phyloP scores from a whole-genome alignment of 2,329 filamentous ascomycete genomes.

The Rhytidhysteron rufulum region DNA sequence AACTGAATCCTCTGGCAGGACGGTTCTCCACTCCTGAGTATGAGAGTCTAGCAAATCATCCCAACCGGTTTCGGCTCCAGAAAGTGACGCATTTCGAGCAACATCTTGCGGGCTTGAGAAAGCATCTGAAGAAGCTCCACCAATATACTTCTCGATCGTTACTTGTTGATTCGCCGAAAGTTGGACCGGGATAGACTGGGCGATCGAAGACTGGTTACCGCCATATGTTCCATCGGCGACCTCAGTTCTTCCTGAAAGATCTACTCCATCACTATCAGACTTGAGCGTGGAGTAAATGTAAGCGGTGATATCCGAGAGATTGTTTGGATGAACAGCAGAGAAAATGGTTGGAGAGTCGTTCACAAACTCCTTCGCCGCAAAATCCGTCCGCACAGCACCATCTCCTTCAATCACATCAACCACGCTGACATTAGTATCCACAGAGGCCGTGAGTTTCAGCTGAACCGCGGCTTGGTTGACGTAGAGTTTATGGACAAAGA shows the following conservation, averaged over 20 bases:
- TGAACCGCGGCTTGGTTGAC: conserved; percentile 60
- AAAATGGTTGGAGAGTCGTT: conserved; percentile 54
- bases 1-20: conserved; percentile 59
- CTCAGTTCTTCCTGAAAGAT: conserved; percentile 40
- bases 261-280: conserved; percentile 44
- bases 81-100: conserved; percentile 53
- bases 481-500: conserved; percentile 62
- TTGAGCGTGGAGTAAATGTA: conserved; percentile 53
- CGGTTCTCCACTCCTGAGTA: conserved; percentile 56
- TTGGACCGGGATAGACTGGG: conserved; percentile 54
- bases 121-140: conserved; percentile 65
- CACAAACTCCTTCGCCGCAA: conserved; percentile 55
- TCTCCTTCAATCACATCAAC: conserved; percentile 66
- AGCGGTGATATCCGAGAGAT: conserved; percentile 60
- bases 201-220: conserved; percentile 60
- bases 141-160: conserved; percentile 63
- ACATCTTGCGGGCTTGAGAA: conserved; percentile 55
- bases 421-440: conserved; percentile 54
- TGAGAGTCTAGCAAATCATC: conserved; percentile 54
- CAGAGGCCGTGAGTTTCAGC: conserved; percentile 54
- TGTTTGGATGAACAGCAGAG: conserved; percentile 60
- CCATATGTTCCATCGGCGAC: conserved; percentile 49
- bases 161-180: conserved; percentile 52
- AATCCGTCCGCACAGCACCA: conserved; percentile 62
- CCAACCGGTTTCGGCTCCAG: conserved; percentile 53